phyloP scores from a whole-genome alignment of 2,329 filamentous ascomycete genomes.

The Talaromyces sp. region DNA sequence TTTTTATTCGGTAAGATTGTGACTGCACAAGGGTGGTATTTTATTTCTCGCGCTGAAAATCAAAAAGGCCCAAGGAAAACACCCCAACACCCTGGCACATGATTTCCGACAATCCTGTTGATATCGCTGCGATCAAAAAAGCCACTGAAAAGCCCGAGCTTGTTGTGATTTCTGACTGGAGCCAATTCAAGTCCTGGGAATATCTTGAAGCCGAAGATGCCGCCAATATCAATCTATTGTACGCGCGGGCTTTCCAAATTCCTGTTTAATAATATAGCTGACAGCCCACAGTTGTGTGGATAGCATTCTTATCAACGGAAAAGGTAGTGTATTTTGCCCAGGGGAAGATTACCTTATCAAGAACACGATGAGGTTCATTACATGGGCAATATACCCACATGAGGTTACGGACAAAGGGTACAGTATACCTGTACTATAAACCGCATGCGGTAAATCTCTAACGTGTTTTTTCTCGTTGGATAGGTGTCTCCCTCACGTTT shows the following conservation, averaged over 20 bases:
- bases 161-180: conserved; percentile 53
- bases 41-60: conserved; percentile 20
- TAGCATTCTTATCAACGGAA: conserved; percentile 3
- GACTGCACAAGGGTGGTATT: conserved; percentile 16
- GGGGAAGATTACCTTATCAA: conserved; percentile 38
- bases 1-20: conserved; percentile 51
- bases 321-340: conserved; percentile 43
- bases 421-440: neutral
- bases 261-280: neutral
- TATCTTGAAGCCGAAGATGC: conserved; percentile 29
- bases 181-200: conserved; percentile 49
- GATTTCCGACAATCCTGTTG: conserved; percentile 39
- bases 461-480: conserved; percentile 13
- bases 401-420: conserved; percentile 29
- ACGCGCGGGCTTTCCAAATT: neutral
- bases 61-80: conserved; percentile 21
- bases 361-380: conserved; percentile 18
- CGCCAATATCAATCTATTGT: conserved; percentile 17
- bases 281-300: neutral
- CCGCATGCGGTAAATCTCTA: neutral
- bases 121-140: conserved; percentile 41
- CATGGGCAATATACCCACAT: conserved; percentile 16
- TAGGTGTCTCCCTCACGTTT: conserved; percentile 12
- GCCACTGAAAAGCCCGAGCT: conserved; percentile 47
- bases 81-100: conserved; percentile 45